These are phyloP conservation scores for carrot (Daucus carota) DNA, from an alignment of 129 eudicot genomes.

Conservation along the genomic window DH1_v3.0 NC_030383.2:352501-353000, in stretches of 20 bases:
- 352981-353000: slow-evolving; percentile 78
- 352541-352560: slow-evolving; percentile 65
- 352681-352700: slow-evolving; percentile 70
- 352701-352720: slow-evolving; percentile 89
- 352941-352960: slow-evolving; percentile 57
- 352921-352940: slow-evolving; percentile 88
- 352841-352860: slow-evolving; percentile 94
- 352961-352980: slow-evolving; percentile 98
- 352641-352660: background rate
- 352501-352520: slow-evolving; percentile 59
- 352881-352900: slow-evolving; percentile 77
- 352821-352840: slow-evolving; percentile 89
- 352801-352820: slow-evolving; percentile 74
- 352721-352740: slow-evolving; percentile 94
- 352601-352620: no score
- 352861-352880: slow-evolving; percentile 87
- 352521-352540: slow-evolving; percentile 81
- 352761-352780: slow-evolving; percentile 67
- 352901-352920: slow-evolving; percentile 99
- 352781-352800: slow-evolving; percentile 73
- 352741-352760: slow-evolving; percentile 66
- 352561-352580: background rate
- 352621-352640: background rate
- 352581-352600: background rate
- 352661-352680: slow-evolving; percentile 71